Evolutionary conservation across 805 yeast genomes (phyloP).

Genomic region (Babjeviella inositovora): DNA sequence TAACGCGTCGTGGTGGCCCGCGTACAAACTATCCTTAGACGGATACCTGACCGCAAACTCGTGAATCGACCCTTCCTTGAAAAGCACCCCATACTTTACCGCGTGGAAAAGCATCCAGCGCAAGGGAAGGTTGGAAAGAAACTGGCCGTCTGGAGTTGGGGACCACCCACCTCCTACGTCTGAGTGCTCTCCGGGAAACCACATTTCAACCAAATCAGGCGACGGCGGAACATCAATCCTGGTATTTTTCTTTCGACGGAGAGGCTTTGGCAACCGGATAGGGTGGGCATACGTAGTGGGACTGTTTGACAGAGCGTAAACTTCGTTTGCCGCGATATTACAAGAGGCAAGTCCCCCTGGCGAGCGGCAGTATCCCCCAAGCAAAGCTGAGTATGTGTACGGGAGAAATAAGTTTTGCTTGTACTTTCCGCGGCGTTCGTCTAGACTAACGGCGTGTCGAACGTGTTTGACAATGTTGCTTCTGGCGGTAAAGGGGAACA

Average conservation of each 20-base stretch:
- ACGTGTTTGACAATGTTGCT: conserved; percentile 36
- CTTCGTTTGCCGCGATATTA: conserved; percentile 1
- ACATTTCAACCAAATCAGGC: conserved; percentile 29
- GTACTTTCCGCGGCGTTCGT: conserved; percentile 50
- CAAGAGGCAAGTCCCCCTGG: conserved; percentile 1
- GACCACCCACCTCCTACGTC: conserved; percentile 62
- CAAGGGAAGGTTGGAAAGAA: conserved; percentile 30
- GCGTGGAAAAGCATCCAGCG: conserved; percentile 50
- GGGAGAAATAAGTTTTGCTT: conserved; percentile 38
- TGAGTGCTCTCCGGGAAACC: conserved; percentile 60
- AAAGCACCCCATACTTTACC: conserved; percentile 27
- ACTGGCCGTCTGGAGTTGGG: conserved; percentile 22
- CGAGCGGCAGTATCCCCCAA: conserved; percentile 3
- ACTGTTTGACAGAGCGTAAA: background rate
- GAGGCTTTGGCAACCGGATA: background rate
- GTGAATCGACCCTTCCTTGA: conserved; percentile 20
- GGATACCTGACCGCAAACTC: conserved; percentile 22
- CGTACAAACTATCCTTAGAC: conserved; percentile 20
- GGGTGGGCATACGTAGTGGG: background rate
- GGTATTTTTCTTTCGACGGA: background rate
- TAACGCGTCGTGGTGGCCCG: conserved; percentile 36
- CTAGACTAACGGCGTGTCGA: conserved; percentile 52
- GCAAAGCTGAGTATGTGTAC: conserved; percentile 14
- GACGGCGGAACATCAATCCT: conserved; percentile 1
- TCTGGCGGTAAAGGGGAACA: conserved; percentile 41